Conservation (phyloP, 1,284 basidiomycete species). For the Cryptococcus sp. region DNA sequence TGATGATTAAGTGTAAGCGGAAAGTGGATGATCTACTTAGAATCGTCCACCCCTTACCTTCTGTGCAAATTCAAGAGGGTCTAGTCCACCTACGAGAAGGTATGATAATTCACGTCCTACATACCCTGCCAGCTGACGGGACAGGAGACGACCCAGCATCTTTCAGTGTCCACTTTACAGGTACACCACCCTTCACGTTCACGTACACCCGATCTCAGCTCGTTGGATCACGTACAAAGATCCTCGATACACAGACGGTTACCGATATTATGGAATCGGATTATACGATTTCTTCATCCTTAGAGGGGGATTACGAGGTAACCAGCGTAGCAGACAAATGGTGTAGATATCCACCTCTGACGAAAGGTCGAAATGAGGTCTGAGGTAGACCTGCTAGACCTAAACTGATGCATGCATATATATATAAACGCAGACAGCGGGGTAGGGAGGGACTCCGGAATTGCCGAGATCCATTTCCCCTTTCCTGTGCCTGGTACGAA, state of each 20-base stretch:
- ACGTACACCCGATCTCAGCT: constrained; percentile 70
- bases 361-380: constrained; percentile 2
- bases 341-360: constrained; percentile 69
- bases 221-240: constrained; percentile 49
- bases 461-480: no score
- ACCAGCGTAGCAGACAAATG: constrained; percentile 78
- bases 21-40: constrained; percentile 71
- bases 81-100: constrained; percentile 85
- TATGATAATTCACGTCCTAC: constrained; percentile 14
- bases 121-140: neutral
- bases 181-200: constrained; percentile 92
- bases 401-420: no score
- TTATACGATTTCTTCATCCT: constrained; percentile 81
- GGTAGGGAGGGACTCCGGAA: no score
- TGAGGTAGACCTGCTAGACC: neutral
- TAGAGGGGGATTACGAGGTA: constrained; percentile 71
- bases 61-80: constrained; percentile 81
- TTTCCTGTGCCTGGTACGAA: no score
- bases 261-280: constrained; percentile 70
- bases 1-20: constrained; percentile 60
- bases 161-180: constrained; percentile 71
- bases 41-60: constrained; percentile 75
- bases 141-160: constrained; percentile 87
- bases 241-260: constrained; percentile 75
- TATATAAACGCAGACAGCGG: no score